Evolutionary conservation across 345 rosid species (phyloP).

Genomic region (Brassica napus): DNA sequence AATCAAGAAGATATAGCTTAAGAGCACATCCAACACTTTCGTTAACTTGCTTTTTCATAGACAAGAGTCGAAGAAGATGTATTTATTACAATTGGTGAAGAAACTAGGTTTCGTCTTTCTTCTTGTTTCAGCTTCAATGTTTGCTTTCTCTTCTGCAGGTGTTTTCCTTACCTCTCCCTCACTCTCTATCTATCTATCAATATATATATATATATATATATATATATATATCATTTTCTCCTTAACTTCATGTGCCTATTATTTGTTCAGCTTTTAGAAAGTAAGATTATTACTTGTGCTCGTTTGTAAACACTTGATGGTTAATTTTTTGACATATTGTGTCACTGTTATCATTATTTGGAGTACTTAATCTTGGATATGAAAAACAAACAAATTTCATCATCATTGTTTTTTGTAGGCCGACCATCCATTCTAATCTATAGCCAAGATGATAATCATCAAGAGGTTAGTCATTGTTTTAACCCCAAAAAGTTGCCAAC

Average conservation of each 20-base stretch:
- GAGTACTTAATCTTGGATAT: conserved; percentile 5
- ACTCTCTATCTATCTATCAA: background rate
- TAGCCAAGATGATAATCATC: conserved; percentile 32
- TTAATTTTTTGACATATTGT: background rate
- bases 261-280: conserved; percentile 28
- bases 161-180: background rate
- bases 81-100: conserved; percentile 38
- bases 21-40: conserved; percentile 24
- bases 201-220: background rate
- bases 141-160: conserved; percentile 57
- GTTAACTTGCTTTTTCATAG: background rate
- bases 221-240: conserved; percentile 8
- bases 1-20: conserved; percentile 12
- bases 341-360: conserved; percentile 13
- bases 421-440: conserved; percentile 42
- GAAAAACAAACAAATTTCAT: background rate
- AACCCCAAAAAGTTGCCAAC: background rate
- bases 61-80: conserved; percentile 39
- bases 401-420: conserved; percentile 43
- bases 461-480: conserved; percentile 42
- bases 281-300: conserved; percentile 15
- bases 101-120: conserved; percentile 52
- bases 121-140: conserved; percentile 47
- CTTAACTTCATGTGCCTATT: conserved; percentile 26
- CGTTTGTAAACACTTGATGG: background rate